Evolutionary conservation across 148 eudicot genomes (phyloP).

Genomic region (Tetragonia tetragonoides): DNA sequence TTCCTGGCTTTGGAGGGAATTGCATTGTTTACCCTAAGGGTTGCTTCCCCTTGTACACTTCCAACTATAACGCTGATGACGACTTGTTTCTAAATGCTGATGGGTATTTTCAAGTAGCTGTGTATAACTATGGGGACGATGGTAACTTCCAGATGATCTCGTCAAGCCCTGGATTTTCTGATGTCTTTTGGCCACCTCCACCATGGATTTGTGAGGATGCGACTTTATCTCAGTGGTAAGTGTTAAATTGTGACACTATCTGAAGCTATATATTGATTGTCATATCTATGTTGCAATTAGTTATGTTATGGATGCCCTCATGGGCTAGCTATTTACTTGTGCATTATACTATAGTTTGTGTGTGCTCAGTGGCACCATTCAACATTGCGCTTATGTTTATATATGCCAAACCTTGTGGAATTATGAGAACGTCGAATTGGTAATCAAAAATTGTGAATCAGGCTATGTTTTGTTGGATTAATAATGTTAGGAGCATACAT

Average conservation of each 20-base stretch:
- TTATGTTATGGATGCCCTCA: not conserved
- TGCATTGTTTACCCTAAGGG: constrained; percentile 6
- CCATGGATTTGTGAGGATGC: not conserved
- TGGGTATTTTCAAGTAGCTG: not conserved
- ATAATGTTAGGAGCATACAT: not conserved
- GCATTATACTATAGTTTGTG: not conserved
- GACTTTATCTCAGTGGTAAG: not conserved
- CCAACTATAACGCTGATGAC: not conserved
- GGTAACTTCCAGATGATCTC: not conserved
- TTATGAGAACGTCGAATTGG: not conserved
- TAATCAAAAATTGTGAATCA: not conserved
- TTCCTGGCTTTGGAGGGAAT: constrained; percentile 6
- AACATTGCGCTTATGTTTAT: not conserved
- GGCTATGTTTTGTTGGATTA: no score
- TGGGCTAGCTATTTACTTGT: not conserved
- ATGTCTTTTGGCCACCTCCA: constrained; percentile 19
- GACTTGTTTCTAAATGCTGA: not conserved
- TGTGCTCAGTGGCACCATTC: not conserved
- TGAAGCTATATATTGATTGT: not conserved
- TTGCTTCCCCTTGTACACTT: constrained; percentile 6
- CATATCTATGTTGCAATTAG: no score
- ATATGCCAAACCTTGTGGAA: not conserved
- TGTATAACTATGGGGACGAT: not conserved
- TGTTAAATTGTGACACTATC: not conserved
- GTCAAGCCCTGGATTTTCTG: not conserved